Evolutionary conservation across 345 rosid genomes (phyloP), one percentile per base, ranked within the genome.

Genomic region (Eucalyptus erythrocorys): DNA sequence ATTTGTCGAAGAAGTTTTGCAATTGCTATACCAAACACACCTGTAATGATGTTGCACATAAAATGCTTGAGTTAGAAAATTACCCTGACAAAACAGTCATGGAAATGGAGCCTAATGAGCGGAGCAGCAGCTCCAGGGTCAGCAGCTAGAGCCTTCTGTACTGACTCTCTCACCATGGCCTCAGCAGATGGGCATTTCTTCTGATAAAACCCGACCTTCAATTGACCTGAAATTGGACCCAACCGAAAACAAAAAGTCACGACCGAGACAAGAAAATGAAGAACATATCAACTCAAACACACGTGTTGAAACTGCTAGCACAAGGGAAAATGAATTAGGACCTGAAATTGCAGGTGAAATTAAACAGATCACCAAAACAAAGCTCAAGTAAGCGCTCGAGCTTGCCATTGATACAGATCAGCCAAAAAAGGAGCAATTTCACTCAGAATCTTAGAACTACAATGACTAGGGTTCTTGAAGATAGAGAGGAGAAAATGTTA

Each of bases 31-130:
- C 51, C 17, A 49, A 49, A 49, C 16, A 2, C 51, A 13, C 17
- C 2, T 13, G 15, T 71, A 89, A 6, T 61, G 37, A 61, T 30
- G 71, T 6, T 13, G 19, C 71, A 61, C 8, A 13, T 61, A 61
- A 30, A 13, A 13, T 64, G n/a, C 71, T 30, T 4, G 34, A 64
- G 10, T 64, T n/a, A n/a, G 76, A 14, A 3, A n/a, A n/a, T 64
- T 64, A 64, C 90, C 90, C 90, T 84, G 30, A 91, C 89, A 66
- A 91, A 91, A 81, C 92, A 91, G 51, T 91, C 92, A 37, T 91
- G 91, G 86, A 91, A 89, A 89, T 89, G 88, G 90, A 91, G 81
- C 42, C 91, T 76, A 57, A 89, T 85, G 27, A 91, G 49, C 22
- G 88, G 89, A 7, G 87, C 90, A 15, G 88, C 87, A 8, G 86